Conservation (phyloP, 176 grass and related monocot genomes). For the Carex kokanica region DNA sequence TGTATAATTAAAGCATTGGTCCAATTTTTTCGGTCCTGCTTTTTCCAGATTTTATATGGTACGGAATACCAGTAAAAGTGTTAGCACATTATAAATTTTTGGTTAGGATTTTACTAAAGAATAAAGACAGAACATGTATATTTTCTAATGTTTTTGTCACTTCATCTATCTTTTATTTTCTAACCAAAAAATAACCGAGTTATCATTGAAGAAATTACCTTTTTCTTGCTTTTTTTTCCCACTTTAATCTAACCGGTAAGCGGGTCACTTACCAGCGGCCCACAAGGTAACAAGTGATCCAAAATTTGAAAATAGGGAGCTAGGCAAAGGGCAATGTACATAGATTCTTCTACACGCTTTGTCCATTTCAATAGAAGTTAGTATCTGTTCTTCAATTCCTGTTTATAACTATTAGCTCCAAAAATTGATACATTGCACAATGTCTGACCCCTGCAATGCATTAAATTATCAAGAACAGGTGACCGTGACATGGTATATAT, state of each 20-base stretch:
- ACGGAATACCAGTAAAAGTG: too few relatives aligned
- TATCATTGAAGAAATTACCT: not conserved
- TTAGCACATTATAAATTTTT: too few relatives aligned
- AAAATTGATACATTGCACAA: not conserved
- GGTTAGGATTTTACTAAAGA: too few relatives aligned
- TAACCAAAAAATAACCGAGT: not conserved
- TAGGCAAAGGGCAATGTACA: slow-evolving; percentile 2
- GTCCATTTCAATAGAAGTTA: slow-evolving; percentile 5
- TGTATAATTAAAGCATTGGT: too few relatives aligned
- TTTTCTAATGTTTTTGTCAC: too few relatives aligned
- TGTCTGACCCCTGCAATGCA: not conserved
- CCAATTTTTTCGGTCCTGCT: too few relatives aligned
- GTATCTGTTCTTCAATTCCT: not conserved
- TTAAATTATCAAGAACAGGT: not conserved
- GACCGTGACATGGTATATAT: not conserved
- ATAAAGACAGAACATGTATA: too few relatives aligned
- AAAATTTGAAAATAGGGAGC: not conserved
- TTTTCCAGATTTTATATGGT: too few relatives aligned
- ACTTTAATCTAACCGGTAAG: not conserved
- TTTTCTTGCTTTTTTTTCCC: not conserved
- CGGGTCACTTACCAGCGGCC: not conserved
- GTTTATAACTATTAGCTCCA: not conserved
- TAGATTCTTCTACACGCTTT: slow-evolving; percentile 1
- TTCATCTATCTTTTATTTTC: too few relatives aligned
- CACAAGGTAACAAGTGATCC: not conserved